Evolutionary conservation across 257 asterid genomes (phyloP), one percentile per base, ranked within the genome.

Genomic region (Jacaranda mimosifolia): DNA sequence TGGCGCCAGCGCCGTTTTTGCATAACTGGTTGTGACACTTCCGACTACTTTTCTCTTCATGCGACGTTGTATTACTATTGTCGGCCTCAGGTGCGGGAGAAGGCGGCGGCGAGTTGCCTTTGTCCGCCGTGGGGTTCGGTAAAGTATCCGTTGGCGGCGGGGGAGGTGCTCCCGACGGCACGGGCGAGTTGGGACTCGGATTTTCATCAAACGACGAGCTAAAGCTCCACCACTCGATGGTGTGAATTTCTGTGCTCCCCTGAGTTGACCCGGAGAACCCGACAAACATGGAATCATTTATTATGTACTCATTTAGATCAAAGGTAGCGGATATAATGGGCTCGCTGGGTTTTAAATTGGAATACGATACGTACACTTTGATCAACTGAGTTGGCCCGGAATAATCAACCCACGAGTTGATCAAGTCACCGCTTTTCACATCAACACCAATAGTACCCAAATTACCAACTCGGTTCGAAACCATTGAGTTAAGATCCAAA

Each of bases 241-340:
- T 81, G 81, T 94, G 98, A 39, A 83, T 81, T 82, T 94, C 98
- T 2, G 98, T 94, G 63, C 98, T 94, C 71, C 97, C 98, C 86
- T 94, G 98, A 77, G 98, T 94, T 26, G 98, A 91, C 81, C 92
- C 98, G 48, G 94, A 76, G 77, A 94, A 89, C 12, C 98, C 98
- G 52, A 94, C 94, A 21, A 85, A 94, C 83, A 86, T 81, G 55
- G 85, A 85, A 72, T 90, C 97, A 35, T 80, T 81, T 12, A 76
- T 73, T 7, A 82, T 26, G 43, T 81, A 84, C 45, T 85, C 87
- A 15, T 64, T 72, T 58, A 94, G 86, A 83, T 90, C 89, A 1
- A 94, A 17, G 8, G 46, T 63, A 15, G 87, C 79, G 4, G 98
- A 84, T 12, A 94, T 57, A 55, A 91, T 68, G 1, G 98, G 91